Base-by-base conservation (phyloP, 768 basidiomycete species). In the Termitomyces sp. region DNA sequence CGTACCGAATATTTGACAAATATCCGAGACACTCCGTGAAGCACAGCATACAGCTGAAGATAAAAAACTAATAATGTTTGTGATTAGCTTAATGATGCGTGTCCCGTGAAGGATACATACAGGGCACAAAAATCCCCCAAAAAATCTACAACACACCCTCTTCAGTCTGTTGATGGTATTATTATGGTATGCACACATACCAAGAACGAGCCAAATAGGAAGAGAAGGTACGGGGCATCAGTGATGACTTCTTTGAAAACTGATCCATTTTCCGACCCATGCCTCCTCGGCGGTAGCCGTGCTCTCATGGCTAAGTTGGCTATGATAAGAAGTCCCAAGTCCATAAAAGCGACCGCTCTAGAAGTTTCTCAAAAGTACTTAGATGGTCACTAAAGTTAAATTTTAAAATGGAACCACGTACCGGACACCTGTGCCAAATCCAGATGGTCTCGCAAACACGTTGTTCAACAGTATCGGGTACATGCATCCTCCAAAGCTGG, bases 391-490 rank as follows among this genome's bases (percentile, higher is more conserved):
- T 41, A 64, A 58, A 32, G 58, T 60, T 32, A 69, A 41, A 33
- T 64, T 56, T 20, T 59, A 64, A 29, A 62, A 66, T 15, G 61
- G 35, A 5, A 63, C 60, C 38, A 58, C 66, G 33, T 58, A 75
- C 71, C 77, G 71, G 35, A 79, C 74, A 31, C 70, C 77, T 71
- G 71, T 76, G 13, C 65, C 66, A 58, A 78, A 80, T 5, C 75
- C 74, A 3, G 66, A 62, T 5, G 61, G 52, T 42, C 68, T 63
- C 16, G 63, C 50, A 54, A 78, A 73, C 47, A 83, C 66, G 48
- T 76, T 76, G 57, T 81, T 79, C 4, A 83, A 70, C 54, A 84
- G 69, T 36, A 83, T 71, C 3, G 82, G 82, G 58, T 79, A 79
- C 16, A 82, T 48, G 50, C 79, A 74, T 4, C 79, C 81, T 23